Base-by-base conservation (phyloP, 305 asterid species). In the Fraxinus albicans region DNA sequence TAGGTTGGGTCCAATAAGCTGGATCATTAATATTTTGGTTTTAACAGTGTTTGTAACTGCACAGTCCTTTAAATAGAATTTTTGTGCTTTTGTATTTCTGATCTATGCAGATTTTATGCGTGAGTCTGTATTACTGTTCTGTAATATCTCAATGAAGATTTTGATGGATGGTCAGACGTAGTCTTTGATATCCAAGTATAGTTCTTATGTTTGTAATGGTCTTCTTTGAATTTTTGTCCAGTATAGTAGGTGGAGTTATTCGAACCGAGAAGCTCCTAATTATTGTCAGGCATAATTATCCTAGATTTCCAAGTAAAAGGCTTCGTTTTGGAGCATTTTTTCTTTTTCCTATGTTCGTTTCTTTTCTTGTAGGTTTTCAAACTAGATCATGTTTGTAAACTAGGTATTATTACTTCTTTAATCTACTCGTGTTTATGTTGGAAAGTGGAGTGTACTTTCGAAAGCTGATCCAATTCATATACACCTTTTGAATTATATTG, bases 361-460 rank as follows among this genome's bases (percentile, higher is more conserved):
- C 23, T 38, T 42, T 42, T 79, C 78, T n/a, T 78, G 4, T 78
- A 70, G 82, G 77, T 80, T 65, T 81, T 44, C 33, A 70, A 63
- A 88, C 84, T 82, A 74, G 42, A 75, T 77, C 81, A 10, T 79
- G 42, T 81, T 36, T 35, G 25, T 55, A n/a, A 55, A 55, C 23
- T 8, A 29, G 36, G 82, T 78, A 35, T 79, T 83, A 77, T 65
- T 65, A 81, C 85, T 19, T 87, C 78, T 81, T 23, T 80, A 83
- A 75, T 76, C 60, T 78, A 74, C 78, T 81, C 8, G 25, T 55
- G 65, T 55, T n/a, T 55, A n/a, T 55, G 65, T 55, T n/a, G 25
- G 65, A n/a, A 55, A 55, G 25, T 21, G 27, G 65, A 55, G 25
- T 55, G 65, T 55, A 55, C 65, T 55, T 55, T 55, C 3, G 65